Percentiles rank a stretch among this genome's conserved stretches.
Evolutionary conservation across 192 early-diverging fungal genomes (phyloP).

Genomic region (Diversispora epigaea): DNA sequence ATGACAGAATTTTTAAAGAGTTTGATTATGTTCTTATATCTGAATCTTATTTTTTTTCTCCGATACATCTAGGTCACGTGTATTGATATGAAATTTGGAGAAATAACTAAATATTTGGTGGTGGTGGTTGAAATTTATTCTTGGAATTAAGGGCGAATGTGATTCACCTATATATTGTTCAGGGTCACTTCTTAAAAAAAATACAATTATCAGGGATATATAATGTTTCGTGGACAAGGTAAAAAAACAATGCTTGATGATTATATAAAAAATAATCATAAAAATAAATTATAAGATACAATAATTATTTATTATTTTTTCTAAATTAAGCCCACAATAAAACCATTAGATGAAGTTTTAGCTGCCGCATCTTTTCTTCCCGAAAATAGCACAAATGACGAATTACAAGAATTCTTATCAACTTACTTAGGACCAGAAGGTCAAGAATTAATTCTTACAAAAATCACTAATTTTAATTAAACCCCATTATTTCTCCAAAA

Average conservation of each 20-base stretch:
- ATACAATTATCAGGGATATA: conserved; percentile 64
- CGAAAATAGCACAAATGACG: conserved; percentile 37
- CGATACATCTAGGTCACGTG: no score
- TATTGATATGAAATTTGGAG: no score
- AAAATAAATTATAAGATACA: neutral
- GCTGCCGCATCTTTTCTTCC: conserved; percentile 50
- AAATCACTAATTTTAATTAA: conserved; percentile 39
- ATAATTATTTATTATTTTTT: conserved; percentile 5
- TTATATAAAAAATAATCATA: neutral
- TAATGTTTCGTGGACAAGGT: conserved; percentile 68
- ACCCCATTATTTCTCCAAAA: conserved; percentile 47
- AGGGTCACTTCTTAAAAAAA: conserved; percentile 57
- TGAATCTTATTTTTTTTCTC: no score
- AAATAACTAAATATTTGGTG: no score
- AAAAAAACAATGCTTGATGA: conserved; percentile 10
- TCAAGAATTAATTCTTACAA: conserved; percentile 47
- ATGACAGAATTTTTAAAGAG: no score
- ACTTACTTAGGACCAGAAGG: conserved; percentile 58
- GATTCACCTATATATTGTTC: conserved; percentile 69
- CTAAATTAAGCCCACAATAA: conserved; percentile 50
- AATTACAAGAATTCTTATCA: conserved; percentile 51
- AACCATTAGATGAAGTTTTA: conserved; percentile 54
- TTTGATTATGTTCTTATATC: no score
- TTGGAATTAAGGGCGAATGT: conserved; percentile 35
- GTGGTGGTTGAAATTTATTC: neutral